A percentile compares a stretch with the other conserved stretches of the same genome.
phyloP scores from a whole-genome alignment of 2,329 filamentous ascomycete genomes.

The Elsinoe arachidis region DNA sequence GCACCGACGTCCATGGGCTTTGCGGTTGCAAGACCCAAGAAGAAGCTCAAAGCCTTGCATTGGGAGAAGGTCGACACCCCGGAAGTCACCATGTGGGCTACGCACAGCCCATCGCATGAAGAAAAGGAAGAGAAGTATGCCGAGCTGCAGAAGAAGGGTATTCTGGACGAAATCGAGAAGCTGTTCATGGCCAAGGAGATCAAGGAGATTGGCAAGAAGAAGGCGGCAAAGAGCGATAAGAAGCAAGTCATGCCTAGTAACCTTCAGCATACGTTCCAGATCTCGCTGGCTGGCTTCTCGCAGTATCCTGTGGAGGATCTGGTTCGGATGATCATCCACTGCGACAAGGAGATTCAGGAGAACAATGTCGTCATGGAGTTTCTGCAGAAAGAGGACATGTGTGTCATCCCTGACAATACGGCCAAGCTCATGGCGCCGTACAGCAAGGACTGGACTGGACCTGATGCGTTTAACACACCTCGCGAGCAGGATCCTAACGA shows the following conservation, averaged over 20 bases:
- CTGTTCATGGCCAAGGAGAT: slow-evolving; percentile 96
- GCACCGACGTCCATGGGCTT: slow-evolving; percentile 55
- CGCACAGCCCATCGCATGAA: slow-evolving; percentile 74
- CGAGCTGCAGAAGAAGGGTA: slow-evolving; percentile 86
- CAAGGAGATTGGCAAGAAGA: slow-evolving; percentile 67
- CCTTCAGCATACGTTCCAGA: slow-evolving; percentile 82
- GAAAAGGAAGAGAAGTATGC: slow-evolving; percentile 93
- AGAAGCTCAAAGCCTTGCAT: slow-evolving; percentile 98
- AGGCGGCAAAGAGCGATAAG: slow-evolving; percentile 81
- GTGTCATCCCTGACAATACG: slow-evolving; percentile 83
- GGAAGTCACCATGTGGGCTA: slow-evolving; percentile 86
- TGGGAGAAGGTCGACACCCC: slow-evolving; percentile 98
- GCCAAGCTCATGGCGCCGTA: slow-evolving; percentile 90
- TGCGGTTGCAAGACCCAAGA: slow-evolving; percentile 83
- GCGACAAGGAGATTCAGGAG: slow-evolving; percentile 78
- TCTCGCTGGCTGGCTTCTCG: slow-evolving; percentile 91
- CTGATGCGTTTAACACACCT: slow-evolving; percentile 65
- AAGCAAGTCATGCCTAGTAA: slow-evolving; percentile 93
- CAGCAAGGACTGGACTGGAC: slow-evolving; percentile 90
- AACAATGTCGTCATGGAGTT: slow-evolving; percentile 95
- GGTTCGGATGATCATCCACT: slow-evolving; percentile 89
- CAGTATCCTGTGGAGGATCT: slow-evolving; percentile 73
- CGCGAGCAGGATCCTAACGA: slow-evolving; percentile 82
- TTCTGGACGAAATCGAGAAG: slow-evolving; percentile 94
- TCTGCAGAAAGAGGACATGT: slow-evolving; percentile 82